These are phyloP conservation scores for Solanum ossicruentum DNA, from an alignment of 257 asterid genomes.

Conservation along the genomic window DNA sequence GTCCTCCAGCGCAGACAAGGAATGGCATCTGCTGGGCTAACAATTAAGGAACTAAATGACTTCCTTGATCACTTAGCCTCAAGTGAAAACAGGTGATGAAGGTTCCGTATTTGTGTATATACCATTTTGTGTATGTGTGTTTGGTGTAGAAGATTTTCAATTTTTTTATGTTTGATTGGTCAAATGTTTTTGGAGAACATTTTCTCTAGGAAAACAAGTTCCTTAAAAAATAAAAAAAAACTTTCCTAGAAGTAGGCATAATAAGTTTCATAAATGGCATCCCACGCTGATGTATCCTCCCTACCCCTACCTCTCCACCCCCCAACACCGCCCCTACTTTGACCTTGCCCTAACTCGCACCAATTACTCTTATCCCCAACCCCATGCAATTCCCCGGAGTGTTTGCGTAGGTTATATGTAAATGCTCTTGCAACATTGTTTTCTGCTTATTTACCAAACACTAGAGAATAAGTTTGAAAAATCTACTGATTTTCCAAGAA, in stretches of 20 bases:
- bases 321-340: background rate
- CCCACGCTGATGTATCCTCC: background rate
- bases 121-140: background rate
- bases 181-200: background rate
- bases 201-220: background rate
- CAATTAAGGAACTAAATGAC: constrained; percentile 59
- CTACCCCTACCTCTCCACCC: background rate
- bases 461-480: too few species aligned
- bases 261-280: background rate
- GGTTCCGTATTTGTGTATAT: background rate
- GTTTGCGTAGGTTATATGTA: too few species aligned
- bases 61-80: constrained; percentile 83
- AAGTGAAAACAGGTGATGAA: constrained; percentile 54
- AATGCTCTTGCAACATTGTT: too few species aligned
- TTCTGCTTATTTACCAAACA: too few species aligned
- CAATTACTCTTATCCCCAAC: background rate
- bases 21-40: constrained; percentile 66
- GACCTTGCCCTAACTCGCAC: background rate
- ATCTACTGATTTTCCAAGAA: too few species aligned
- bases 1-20: constrained; percentile 80
- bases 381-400: background rate
- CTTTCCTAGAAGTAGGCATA: background rate
- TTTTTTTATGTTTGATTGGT: background rate
- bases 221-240: background rate
- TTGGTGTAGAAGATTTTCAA: background rate